phyloP scores from a whole-genome alignment of 2,329 filamentous ascomycete species.

The Chaetothyriales sp. region DNA sequence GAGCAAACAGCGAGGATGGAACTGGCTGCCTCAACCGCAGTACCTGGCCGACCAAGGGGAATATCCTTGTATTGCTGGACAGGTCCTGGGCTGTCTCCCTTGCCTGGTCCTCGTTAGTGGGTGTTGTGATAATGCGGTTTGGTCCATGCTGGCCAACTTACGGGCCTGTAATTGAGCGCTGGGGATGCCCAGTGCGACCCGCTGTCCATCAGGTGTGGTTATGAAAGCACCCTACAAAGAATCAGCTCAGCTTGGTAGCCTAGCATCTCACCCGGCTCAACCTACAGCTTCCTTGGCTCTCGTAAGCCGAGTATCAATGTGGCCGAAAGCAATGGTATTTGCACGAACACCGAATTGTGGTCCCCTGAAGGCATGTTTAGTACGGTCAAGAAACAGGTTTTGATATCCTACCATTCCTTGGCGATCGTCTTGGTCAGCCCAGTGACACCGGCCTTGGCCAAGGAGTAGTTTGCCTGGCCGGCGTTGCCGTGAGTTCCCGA shows the following conservation, averaged over 20 bases:
- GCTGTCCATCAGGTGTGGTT: constrained; percentile 58
- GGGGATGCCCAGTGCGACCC: constrained; percentile 61
- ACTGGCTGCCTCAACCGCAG: constrained; percentile 64
- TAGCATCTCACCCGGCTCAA: not conserved
- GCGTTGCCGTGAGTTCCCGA: constrained; percentile 74
- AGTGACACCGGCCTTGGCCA: constrained; percentile 70
- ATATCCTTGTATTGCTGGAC: constrained; percentile 48
- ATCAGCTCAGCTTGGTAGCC: not conserved
- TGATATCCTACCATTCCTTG: constrained; percentile 53
- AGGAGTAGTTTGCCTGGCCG: constrained; percentile 77
- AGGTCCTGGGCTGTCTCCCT: constrained; percentile 2
- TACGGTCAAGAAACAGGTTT: not conserved
- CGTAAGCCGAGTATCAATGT: constrained; percentile 66
- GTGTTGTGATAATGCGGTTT: not conserved
- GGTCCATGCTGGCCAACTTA: constrained; percentile 1
- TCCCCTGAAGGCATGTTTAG: not conserved
- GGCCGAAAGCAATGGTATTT: constrained; percentile 74
- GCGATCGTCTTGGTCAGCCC: constrained; percentile 80
- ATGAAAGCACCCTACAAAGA: constrained; percentile 43
- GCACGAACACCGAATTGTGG: constrained; percentile 65
- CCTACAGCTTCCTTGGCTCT: constrained; percentile 60
- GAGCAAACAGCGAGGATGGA: constrained; percentile 65
- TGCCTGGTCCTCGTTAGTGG: not conserved
- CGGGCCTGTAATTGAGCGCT: constrained; percentile 37
- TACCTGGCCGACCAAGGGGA: constrained; percentile 60